A percentile compares a stretch with the other conserved stretches of the same genome.
These are phyloP conservation scores for Giardia duodenalis DNA, from an alignment of 208 protist genomes.

Conservation along the genomic window DNA sequence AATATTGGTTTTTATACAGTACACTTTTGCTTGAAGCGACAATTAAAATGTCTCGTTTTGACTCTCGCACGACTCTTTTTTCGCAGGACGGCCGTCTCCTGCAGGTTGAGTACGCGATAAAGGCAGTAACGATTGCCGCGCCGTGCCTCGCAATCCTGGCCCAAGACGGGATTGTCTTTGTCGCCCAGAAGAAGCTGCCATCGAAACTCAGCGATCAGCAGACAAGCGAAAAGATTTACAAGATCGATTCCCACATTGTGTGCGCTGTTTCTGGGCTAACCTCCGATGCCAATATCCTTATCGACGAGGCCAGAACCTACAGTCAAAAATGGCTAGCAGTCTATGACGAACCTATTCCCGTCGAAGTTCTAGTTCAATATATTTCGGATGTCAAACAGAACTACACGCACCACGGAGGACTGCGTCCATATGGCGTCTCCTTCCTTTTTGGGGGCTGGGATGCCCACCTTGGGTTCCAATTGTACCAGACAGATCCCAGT, in stretches of 20 bases:
- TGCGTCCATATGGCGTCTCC: slow-evolving; percentile 20
- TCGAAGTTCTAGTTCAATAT: background rate
- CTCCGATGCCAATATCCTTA: slow-evolving; percentile 17
- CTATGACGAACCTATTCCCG: background rate
- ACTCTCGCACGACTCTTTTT: slow-evolving; percentile 18
- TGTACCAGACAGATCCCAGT: slow-evolving; percentile 14
- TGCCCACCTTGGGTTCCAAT: background rate
- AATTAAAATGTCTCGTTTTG: slow-evolving; percentile 27
- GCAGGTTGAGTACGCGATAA: slow-evolving; percentile 27
- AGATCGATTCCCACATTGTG: background rate
- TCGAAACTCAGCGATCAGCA: background rate
- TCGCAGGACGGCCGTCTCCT: background rate
- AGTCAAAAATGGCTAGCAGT: background rate
- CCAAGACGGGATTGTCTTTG: background rate
- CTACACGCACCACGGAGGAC: slow-evolving; percentile 6
- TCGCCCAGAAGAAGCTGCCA: background rate
- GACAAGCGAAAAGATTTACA: background rate
- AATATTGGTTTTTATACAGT: too few relatives aligned
- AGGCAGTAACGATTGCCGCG: background rate
- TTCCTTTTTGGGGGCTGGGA: slow-evolving; percentile 15
- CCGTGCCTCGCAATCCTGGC: background rate
- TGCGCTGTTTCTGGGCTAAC: background rate
- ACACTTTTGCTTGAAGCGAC: too few relatives aligned
- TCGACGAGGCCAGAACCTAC: background rate
- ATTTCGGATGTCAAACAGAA: background rate